Evolutionary conservation across 805 yeast genomes (phyloP).

Genomic region (Teunomyces tritomae): DNA sequence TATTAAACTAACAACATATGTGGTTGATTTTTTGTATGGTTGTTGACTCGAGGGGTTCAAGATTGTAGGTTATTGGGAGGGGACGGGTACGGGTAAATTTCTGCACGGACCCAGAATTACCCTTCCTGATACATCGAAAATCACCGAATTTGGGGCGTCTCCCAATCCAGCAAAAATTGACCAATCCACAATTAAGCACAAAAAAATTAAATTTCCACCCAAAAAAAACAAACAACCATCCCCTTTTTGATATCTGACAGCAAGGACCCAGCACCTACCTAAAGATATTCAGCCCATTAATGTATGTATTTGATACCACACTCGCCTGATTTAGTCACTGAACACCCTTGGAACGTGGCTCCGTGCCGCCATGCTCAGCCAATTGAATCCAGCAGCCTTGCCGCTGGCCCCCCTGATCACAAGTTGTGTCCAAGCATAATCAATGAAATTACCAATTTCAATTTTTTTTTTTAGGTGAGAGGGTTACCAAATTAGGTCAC

Average conservation of each 20-base stretch:
- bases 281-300: not conserved
- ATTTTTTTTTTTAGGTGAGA: slow-evolving; percentile 5
- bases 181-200: slow-evolving; percentile 4
- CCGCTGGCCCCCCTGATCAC: not conserved
- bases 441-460: slow-evolving; percentile 6
- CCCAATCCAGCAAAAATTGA: slow-evolving; percentile 4
- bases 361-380: not conserved
- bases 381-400: not conserved
- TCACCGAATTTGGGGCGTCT: slow-evolving; percentile 10
- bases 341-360: not conserved
- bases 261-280: not conserved
- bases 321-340: not conserved
- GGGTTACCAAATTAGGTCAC: slow-evolving; percentile 25
- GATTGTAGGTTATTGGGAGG: no score
- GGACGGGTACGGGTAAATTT: slow-evolving; percentile 4
- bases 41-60: no score
- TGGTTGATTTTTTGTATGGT: no score
- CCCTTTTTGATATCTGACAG: slow-evolving; percentile 1
- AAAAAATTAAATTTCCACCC: slow-evolving; percentile 4
- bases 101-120: slow-evolving; percentile 2
- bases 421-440: not conserved
- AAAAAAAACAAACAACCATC: slow-evolving; percentile 5
- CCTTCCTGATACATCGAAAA: slow-evolving; percentile 10
- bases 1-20: no score
- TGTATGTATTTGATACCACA: not conserved